These are phyloP conservation scores for Crinitomyces ghanaensis DNA, from an alignment of 805 yeast genomes.

Conservation along the genomic window DNA sequence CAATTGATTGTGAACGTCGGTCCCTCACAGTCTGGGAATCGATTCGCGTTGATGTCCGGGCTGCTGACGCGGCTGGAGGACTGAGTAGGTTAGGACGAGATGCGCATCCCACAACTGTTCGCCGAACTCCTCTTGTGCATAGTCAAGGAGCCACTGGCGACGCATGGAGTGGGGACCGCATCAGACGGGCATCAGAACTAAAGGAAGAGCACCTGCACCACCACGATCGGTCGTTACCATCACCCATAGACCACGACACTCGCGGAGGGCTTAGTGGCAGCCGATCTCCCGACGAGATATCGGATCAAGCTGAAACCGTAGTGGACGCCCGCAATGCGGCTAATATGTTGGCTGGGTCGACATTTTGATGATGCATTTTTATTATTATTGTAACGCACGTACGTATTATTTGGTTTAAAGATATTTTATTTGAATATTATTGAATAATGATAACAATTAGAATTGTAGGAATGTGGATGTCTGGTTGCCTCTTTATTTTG, in stretches of 20 bases:
- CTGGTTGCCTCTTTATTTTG: no score
- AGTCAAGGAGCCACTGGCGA: conserved; percentile 42
- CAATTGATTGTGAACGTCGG: conserved; percentile 79
- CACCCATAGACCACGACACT: neutral
- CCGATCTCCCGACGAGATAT: conserved; percentile 13
- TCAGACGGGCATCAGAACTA: conserved; percentile 11
- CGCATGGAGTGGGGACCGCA: conserved; percentile 47
- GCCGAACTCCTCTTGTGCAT: conserved; percentile 22
- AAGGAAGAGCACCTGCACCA: neutral
- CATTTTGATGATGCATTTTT: conserved; percentile 30
- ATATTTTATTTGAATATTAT: neutral
- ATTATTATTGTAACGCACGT: neutral
- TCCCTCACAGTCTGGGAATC: conserved; percentile 62
- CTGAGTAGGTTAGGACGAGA: conserved; percentile 75
- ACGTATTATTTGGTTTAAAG: neutral
- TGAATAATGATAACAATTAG: no score
- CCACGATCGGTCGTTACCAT: neutral
- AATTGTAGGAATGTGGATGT: neutral
- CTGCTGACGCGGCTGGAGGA: conserved; percentile 69
- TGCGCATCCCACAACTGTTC: conserved; percentile 32
- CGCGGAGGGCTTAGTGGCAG: neutral
- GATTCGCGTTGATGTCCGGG: conserved; percentile 58
- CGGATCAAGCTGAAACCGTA: conserved; percentile 25
- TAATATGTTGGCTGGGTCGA: conserved; percentile 60
- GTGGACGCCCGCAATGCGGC: conserved; percentile 84